phyloP scores from a whole-genome alignment of 345 rosid genomes.

The Physaria fendleri region DNA sequence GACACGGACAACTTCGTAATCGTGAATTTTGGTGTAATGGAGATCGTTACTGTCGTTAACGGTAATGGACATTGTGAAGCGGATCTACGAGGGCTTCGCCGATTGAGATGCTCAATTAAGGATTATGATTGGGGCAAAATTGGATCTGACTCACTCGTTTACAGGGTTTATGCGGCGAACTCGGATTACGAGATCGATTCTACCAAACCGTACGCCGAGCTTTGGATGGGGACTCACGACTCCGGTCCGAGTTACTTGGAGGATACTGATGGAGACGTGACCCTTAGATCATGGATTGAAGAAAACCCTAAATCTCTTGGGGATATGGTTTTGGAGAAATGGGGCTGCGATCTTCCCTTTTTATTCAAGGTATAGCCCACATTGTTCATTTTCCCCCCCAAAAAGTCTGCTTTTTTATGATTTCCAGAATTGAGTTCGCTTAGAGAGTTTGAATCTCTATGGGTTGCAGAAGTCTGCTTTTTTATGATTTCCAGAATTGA shows the following conservation, averaged over 20 bases:
- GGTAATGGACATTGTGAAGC: too few relatives aligned
- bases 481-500: too few relatives aligned
- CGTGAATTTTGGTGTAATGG: too few relatives aligned
- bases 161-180: slow-evolving; percentile 53
- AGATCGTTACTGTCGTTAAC: too few relatives aligned
- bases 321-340: slow-evolving; percentile 52
- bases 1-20: too few relatives aligned
- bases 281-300: slow-evolving; percentile 64
- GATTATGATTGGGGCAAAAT: slow-evolving; percentile 78
- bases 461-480: too few relatives aligned
- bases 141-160: slow-evolving; percentile 60
- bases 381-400: too few relatives aligned
- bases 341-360: slow-evolving; percentile 98
- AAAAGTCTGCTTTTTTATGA: too few relatives aligned
- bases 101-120: slow-evolving; percentile 67
- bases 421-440: too few relatives aligned
- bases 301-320: slow-evolving; percentile 75
- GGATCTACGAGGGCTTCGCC: too few relatives aligned
- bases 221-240: slow-evolving; percentile 72
- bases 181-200: slow-evolving; percentile 38
- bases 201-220: slow-evolving; percentile 57
- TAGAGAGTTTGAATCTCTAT: background rate
- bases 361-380: slow-evolving; percentile 65
- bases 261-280: slow-evolving; percentile 28
- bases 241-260: slow-evolving; percentile 77